These are phyloP conservation scores for Penicillium verhagenii DNA, from an alignment of 495 filamentous ascomycete species.

Conservation along the genomic window DNA sequence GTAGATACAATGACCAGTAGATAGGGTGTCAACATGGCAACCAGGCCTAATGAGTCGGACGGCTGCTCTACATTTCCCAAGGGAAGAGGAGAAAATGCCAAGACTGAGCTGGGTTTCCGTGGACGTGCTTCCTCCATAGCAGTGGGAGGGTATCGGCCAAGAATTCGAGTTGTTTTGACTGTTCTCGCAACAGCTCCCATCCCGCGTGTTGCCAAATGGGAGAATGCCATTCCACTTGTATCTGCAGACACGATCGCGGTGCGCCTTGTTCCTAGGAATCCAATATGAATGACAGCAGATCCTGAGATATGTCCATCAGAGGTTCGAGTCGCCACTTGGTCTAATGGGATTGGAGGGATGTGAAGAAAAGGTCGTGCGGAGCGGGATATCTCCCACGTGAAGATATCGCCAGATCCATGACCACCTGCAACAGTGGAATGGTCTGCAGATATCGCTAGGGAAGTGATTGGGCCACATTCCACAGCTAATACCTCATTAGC, in stretches of 20 bases:
- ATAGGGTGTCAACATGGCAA: conserved; percentile 95
- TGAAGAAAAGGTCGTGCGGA: conserved; percentile 84
- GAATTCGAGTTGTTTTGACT: conserved; percentile 84
- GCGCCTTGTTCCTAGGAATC: conserved; percentile 92
- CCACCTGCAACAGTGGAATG: conserved; percentile 88
- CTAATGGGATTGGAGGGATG: conserved; percentile 70
- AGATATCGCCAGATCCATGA: conserved; percentile 87
- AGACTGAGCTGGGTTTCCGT: conserved; percentile 89
- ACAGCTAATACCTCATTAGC: conserved; percentile 56
- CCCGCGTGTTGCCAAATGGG: conserved; percentile 89
- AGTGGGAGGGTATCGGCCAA: conserved; percentile 82
- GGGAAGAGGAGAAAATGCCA: conserved; percentile 87
- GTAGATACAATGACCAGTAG: conserved; percentile 95
- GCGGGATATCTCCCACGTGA: conserved; percentile 89
- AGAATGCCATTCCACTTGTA: conserved; percentile 95
- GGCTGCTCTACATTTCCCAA: conserved; percentile 87
- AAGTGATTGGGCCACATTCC: conserved; percentile 84
- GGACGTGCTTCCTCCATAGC: conserved; percentile 55
- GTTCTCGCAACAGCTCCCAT: conserved; percentile 80
- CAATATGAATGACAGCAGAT: conserved; percentile 78
- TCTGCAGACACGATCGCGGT: conserved; percentile 98
- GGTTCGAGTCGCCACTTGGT: conserved; percentile 61
- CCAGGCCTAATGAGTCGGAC: conserved; percentile 85
- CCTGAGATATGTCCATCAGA: conserved; percentile 80
- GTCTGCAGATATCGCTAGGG: conserved; percentile 89